Base-by-base conservation (phyloP, 352 stramenopile genomes). In the Globisporangium parvum region DNA sequence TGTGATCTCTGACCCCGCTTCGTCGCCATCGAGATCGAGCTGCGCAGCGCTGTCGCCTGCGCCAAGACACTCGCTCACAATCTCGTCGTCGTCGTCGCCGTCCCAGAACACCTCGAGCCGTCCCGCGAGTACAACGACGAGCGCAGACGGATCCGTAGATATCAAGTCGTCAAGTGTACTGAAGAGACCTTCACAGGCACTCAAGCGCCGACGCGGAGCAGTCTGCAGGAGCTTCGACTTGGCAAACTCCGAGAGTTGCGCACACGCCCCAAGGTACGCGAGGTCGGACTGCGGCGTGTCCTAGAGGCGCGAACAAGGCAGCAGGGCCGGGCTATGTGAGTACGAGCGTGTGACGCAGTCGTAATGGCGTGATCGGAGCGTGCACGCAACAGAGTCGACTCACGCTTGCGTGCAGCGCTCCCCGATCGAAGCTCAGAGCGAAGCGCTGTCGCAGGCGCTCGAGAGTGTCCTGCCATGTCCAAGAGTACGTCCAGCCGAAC, bases 91-190 rank as follows among this genome's bases (percentile, higher is more conserved):
- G 21, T 62, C 49, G 41, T 60, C 42, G 10, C 63, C 70, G 0
- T 70, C 66, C 53, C 73, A 86, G 37, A 73, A 73, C 14, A 86
- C 62, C 42, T 84, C 73, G n/a, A 86, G 28, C 10, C 60, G 57
- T 5, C 75, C 75, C 0, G 57, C 70, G 18, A 79, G 55, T 11
- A 86, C 66, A 12, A 83, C 52, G 1, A 66, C 51, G 28, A 83
- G 68, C 2, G 63, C 66, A 18, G 24, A 17, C 2, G 20, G 2
- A 35, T 24, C 41, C 14, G 39, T 4, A 45, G 18, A 9, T 4
- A 6, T 8, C 15, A 14, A 45, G 20, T 21, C 47, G 0, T 55
- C 48, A 10, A 17, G 18, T 3, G 20, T 26, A 1, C 40, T 12
- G 47, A 58, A 66, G 18, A 77, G 37, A n/a, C 51, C 28, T 60